Base-by-base conservation (phyloP, 106 monocot species). In the Alisma plantagoaquatica region DNA sequence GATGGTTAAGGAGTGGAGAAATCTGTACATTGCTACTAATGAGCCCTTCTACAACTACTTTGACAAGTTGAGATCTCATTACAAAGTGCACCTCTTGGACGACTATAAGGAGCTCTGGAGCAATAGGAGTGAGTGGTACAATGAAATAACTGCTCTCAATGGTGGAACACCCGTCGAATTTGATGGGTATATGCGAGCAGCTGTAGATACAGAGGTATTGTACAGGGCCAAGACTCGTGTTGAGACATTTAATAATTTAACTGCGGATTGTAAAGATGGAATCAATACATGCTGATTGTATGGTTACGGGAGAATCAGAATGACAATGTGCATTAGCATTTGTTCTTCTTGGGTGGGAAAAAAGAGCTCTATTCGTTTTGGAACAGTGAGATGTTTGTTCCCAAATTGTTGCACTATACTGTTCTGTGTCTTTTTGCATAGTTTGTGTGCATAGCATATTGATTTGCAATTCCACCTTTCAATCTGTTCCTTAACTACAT, bases 31-130 rank as follows among this genome's bases (percentile, higher is more conserved):
- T 26, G 87, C 87, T 3, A 87, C 87, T 0, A 87, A 87, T 35
- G 87, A 87, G 62, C 87, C 75, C 2, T 87, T 75, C 46, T 87
- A 87, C 59, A 78, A 82, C 63, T 75, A 78, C 49, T 87, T 87
- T 16, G 87, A 87, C 43, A 87, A 73, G 72, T 32, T 87, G 57
- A 75, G 87, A 69, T 82, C 87, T 9, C 72, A 82, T 43, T 87
- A 73, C 66, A 71, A 75, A 57, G 78, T 87, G 49, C 82, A 87
- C 65, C 62, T 87, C 69, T 68, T 87, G 3, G 78, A 82, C 43
- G 87, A 87, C 59, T 87, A 72, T 33, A 75, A 75, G 59, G 87
- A 82, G 31, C 52, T 87, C 29, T 87, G 87, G 87, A 71, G 75
- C 22, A 67, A 60, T 33, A 75, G 28, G 30, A 87, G 82, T 20